These are phyloP conservation scores for Lactifluus volemus DNA, from an alignment of 768 basidiomycete species.

Conservation along the genomic window DNA sequence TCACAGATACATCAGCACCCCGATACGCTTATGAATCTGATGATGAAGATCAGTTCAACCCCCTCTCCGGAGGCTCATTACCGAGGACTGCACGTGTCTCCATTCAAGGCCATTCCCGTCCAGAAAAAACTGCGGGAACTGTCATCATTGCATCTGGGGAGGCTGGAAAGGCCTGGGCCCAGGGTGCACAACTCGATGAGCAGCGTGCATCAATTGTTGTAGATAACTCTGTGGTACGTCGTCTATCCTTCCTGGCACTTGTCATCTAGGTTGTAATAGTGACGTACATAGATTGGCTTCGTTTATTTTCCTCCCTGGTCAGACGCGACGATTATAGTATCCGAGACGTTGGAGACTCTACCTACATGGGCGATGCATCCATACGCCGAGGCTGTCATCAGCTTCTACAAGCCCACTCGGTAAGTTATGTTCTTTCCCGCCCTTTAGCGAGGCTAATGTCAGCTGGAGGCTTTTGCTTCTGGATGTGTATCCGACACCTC, in stretches of 20 bases:
- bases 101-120: not conserved
- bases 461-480: slow-evolving; percentile 19
- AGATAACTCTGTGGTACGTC: slow-evolving; percentile 12
- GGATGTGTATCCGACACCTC: slow-evolving; percentile 20
- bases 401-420: slow-evolving; percentile 17
- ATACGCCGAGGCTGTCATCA: slow-evolving; percentile 20
- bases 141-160: slow-evolving; percentile 19
- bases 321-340: slow-evolving; percentile 18
- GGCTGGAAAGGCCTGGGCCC: slow-evolving; percentile 20
- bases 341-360: slow-evolving; percentile 16
- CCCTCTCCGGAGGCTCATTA: slow-evolving; percentile 4
- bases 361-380: slow-evolving; percentile 23
- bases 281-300: slow-evolving; percentile 15
- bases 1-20: slow-evolving; percentile 22
- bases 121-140: not conserved
- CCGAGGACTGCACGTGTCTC: not conserved
- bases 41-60: slow-evolving; percentile 24
- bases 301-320: slow-evolving; percentile 20
- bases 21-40: slow-evolving; percentile 24
- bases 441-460: not conserved
- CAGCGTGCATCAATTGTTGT: slow-evolving; percentile 12
- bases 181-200: slow-evolving; percentile 20
- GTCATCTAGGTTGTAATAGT: not conserved
- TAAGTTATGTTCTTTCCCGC: slow-evolving; percentile 1
- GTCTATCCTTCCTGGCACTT: not conserved